Evolutionary conservation across 306 rosid species (phyloP), one percentile per base, ranked within the genome.

Genomic region (Quercus rubra): DNA sequence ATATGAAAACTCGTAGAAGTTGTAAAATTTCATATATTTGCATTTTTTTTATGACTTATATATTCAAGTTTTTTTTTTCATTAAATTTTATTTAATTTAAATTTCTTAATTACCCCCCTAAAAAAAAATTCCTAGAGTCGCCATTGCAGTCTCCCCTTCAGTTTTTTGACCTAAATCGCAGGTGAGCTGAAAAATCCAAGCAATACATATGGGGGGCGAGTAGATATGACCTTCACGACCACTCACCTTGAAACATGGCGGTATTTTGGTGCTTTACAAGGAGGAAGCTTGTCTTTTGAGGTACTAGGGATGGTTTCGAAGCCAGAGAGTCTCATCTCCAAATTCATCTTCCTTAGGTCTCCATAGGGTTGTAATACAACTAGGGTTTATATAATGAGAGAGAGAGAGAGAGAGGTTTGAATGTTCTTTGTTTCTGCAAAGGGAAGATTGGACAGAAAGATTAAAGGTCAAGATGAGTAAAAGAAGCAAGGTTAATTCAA

Each of bases 171-270:
- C 90, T 1, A 90, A 86, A 83, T 83, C 88, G 0, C 59, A 49
- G 4, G 91, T 88, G 68, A 90, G 91, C 55, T 88, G 84, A 77
- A 81, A 85, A 38, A 88, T 49, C 0, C 85, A 74, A 2, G 92
- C 86, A 25, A 90, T 91, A 1, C 94, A 88, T 18, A 77, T 0
- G 2, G 83, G 79, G 1, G 89, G 84, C 30, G 86, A 80, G 0
- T 86, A 85, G 58, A 88, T 74, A 3, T 83, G 85, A 5, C 88
- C 66, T 57, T 80, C 87, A 4, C 85, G 79, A 1, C 87, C 89
- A 2, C 78, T 33, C 28, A 85, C 78, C 71, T 82, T 85, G 6
- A 43, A 43, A 55, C 71, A 55, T 74, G 86, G 15, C 82, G 79
- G 33, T 79, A 85, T 71, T 78, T 77, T 2, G 7, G 41, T 12